A percentile compares a stretch with the other conserved stretches of the same genome.
Evolutionary conservation across 176 grass and related monocot species (phyloP).

Genomic region (Musa troglodytarum): DNA sequence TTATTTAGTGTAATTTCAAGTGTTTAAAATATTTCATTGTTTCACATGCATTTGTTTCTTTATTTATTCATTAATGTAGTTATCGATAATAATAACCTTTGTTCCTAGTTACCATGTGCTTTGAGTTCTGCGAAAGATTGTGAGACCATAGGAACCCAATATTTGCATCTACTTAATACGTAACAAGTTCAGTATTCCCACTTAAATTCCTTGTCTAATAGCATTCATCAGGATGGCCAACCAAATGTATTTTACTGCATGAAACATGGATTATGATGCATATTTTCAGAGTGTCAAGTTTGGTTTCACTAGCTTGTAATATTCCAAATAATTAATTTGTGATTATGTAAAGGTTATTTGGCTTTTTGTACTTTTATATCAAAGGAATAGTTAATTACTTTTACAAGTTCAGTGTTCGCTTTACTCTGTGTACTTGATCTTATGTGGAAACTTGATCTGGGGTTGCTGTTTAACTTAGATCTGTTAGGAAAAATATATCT

Average conservation of each 20-base stretch:
- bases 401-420: too few relatives aligned
- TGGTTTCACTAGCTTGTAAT: neutral
- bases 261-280: neutral
- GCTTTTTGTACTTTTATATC: too few relatives aligned
- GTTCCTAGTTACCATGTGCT: neutral
- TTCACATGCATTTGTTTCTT: neutral
- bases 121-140: neutral
- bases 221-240: neutral
- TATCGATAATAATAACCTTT: neutral
- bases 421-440: too few relatives aligned
- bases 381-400: too few relatives aligned
- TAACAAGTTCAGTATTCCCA: neutral
- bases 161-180: neutral
- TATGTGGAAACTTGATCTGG: neutral
- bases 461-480: neutral
- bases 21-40: too few relatives aligned
- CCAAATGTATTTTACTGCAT: neutral
- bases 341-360: too few relatives aligned
- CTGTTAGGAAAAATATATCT: too few relatives aligned
- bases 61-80: neutral
- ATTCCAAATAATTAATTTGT: neutral
- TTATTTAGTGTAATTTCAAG: too few relatives aligned
- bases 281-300: neutral
- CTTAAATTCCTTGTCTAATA: neutral
- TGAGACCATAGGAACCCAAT: neutral